These are phyloP conservation scores for Akanthomyces uredinophilus DNA, from an alignment of 2,329 filamentous ascomycete genomes.

Conservation along the genomic window DNA sequence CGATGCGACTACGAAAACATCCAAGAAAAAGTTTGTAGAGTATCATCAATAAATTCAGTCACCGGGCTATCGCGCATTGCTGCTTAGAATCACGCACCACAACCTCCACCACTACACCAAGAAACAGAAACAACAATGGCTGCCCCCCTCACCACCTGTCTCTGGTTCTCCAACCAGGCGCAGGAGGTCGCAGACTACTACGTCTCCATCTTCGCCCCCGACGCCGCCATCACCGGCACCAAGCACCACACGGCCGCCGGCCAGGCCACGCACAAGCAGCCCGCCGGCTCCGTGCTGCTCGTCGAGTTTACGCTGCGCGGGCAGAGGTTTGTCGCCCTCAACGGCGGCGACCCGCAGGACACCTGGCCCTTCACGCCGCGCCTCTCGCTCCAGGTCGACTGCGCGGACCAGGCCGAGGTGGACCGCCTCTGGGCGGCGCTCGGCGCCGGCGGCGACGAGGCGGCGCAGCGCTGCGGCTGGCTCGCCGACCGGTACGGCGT, in stretches of 20 bases:
- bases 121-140: not conserved
- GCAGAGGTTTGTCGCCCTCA: conserved; percentile 36
- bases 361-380: conserved; percentile 35
- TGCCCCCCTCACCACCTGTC: conserved; percentile 25
- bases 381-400: conserved; percentile 39
- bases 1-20: too few species aligned
- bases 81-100: not conserved
- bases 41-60: not conserved
- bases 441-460: conserved; percentile 33
- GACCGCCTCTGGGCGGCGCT: conserved; percentile 44
- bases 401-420: conserved; percentile 41
- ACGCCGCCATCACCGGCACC: conserved; percentile 32
- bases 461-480: conserved; percentile 40
- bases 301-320: conserved; percentile 20
- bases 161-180: conserved; percentile 39
- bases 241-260: conserved; percentile 27
- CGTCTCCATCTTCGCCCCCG: conserved; percentile 33
- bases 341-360: conserved; percentile 33
- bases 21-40: too few species aligned
- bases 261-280: conserved; percentile 19
- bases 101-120: not conserved
- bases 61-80: not conserved
- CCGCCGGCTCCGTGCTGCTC: not conserved
- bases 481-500: conserved; percentile 41
- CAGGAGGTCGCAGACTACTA: conserved; percentile 39